These are phyloP conservation scores for Phalaenopsis equestris DNA, from an alignment of 106 monocot species.

Conservation along the genomic window DNA sequence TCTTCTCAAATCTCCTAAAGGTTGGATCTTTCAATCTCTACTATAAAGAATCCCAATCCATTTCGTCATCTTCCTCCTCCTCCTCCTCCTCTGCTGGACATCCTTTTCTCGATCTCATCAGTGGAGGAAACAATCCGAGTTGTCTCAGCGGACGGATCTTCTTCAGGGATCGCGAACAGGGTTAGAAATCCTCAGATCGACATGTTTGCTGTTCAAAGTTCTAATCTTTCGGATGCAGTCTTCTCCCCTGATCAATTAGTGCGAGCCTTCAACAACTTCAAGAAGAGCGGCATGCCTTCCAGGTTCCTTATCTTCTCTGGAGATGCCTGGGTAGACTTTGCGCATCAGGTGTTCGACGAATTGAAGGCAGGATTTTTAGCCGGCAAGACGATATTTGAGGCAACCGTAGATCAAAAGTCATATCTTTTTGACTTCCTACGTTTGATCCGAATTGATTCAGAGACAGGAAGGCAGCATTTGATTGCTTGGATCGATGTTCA, in stretches of 20 bases:
- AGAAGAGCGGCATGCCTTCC: slow-evolving; percentile 31
- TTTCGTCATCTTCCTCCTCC: not conserved
- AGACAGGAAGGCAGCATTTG: slow-evolving; percentile 13
- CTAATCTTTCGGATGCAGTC: not conserved
- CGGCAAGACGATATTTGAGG: slow-evolving; percentile 27
- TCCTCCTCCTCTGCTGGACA: not conserved
- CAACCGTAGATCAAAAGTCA: slow-evolving; percentile 6
- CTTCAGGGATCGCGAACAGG: not conserved
- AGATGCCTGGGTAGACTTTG: slow-evolving; percentile 51
- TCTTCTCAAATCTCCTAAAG: not conserved
- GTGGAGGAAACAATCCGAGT: not conserved
- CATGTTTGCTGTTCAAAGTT: not conserved
- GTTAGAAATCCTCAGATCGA: not conserved
- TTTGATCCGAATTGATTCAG: slow-evolving; percentile 32
- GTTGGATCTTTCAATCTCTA: no score
- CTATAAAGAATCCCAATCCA: no score
- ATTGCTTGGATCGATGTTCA: slow-evolving; percentile 65
- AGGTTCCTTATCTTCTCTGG: slow-evolving; percentile 32
- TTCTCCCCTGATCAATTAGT: slow-evolving; percentile 4
- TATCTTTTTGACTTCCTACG: slow-evolving; percentile 53
- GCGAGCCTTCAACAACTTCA: slow-evolving; percentile 33
- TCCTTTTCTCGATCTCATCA: not conserved
- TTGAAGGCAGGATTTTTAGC: slow-evolving; percentile 34
- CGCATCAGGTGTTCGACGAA: slow-evolving; percentile 17
- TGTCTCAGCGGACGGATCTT: not conserved